phyloP scores from a whole-genome alignment of 345 rosid species.

The Pistacia atlantica region DNA sequence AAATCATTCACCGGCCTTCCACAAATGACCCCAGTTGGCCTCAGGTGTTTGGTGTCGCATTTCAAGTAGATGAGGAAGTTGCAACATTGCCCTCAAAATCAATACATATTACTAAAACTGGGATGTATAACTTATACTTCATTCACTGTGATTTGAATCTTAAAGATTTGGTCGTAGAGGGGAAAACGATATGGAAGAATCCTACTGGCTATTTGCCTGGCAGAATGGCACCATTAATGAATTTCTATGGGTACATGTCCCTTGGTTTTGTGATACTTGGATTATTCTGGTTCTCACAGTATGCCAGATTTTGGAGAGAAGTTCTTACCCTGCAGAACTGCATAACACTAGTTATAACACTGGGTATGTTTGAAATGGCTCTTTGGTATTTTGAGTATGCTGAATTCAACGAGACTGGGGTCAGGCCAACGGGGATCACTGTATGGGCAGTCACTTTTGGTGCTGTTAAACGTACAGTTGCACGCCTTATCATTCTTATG shows the following conservation, averaged over 20 bases:
- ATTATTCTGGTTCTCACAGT: conserved; percentile 92
- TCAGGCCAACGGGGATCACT: conserved; percentile 84
- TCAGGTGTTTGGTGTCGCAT: conserved; percentile 62
- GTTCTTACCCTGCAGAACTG: conserved; percentile 88
- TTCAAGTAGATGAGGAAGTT: conserved; percentile 46
- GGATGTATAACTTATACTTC: conserved; percentile 95
- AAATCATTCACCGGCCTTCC: conserved; percentile 82
- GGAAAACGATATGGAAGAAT: conserved; percentile 94
- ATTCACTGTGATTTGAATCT: conserved; percentile 81
- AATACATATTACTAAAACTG: conserved; percentile 71
- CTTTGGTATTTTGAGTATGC: conserved; percentile 94
- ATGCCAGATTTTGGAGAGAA: conserved; percentile 91
- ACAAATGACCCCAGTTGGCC: conserved; percentile 69
- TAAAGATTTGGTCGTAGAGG: conserved; percentile 64
- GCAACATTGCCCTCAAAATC: conserved; percentile 54
- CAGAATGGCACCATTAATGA: conserved; percentile 96
- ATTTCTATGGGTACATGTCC: conserved; percentile 86
- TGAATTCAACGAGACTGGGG: conserved; percentile 83
- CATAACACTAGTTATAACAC: conserved; percentile 77
- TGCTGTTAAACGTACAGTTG: conserved; percentile 68
- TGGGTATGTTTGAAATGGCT: conserved; percentile 98
- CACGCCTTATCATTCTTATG: conserved; percentile 78
- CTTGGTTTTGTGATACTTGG: conserved; percentile 86
- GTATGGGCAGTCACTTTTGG: conserved; percentile 95
- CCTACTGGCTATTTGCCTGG: conserved; percentile 92